A percentile compares a stretch with the other conserved stretches of the same genome.
Conservation (phyloP, 2,329 filamentous ascomycete species). For the Aspergillus melleus region DNA sequence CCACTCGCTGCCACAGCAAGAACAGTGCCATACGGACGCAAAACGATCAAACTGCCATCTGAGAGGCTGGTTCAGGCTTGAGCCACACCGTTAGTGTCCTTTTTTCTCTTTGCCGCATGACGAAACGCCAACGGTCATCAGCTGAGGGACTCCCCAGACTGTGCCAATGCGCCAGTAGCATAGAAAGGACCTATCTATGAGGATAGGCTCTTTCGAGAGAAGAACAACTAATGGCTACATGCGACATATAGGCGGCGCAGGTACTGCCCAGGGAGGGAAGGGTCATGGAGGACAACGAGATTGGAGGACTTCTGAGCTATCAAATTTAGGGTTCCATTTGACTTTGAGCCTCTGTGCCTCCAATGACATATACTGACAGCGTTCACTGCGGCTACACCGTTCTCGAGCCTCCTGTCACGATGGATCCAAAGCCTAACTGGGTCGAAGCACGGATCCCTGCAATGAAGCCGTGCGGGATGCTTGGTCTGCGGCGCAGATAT, state of each 20-base stretch:
- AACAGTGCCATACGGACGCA: background rate
- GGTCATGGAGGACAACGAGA: background rate
- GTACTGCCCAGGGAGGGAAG: background rate
- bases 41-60: background rate
- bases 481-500: background rate
- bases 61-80: constrained; percentile 2
- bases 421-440: background rate
- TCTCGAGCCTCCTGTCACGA: background rate
- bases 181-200: background rate
- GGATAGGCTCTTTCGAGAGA: background rate
- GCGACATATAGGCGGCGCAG: background rate
- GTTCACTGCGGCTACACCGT: background rate
- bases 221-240: background rate
- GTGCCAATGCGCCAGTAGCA: background rate
- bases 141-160: background rate
- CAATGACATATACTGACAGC: background rate
- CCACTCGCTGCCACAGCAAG: constrained; percentile 6
- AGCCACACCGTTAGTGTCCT: constrained; percentile 4
- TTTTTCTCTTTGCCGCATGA: constrained; percentile 11
- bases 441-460: background rate
- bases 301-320: background rate
- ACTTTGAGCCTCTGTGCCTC: background rate
- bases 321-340: background rate
- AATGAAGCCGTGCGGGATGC: background rate
- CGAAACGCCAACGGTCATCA: background rate